Evolutionary conservation across 2,329 filamentous ascomycete genomes (phyloP).

Genomic region (Rhinocladiella mackenziei): DNA sequence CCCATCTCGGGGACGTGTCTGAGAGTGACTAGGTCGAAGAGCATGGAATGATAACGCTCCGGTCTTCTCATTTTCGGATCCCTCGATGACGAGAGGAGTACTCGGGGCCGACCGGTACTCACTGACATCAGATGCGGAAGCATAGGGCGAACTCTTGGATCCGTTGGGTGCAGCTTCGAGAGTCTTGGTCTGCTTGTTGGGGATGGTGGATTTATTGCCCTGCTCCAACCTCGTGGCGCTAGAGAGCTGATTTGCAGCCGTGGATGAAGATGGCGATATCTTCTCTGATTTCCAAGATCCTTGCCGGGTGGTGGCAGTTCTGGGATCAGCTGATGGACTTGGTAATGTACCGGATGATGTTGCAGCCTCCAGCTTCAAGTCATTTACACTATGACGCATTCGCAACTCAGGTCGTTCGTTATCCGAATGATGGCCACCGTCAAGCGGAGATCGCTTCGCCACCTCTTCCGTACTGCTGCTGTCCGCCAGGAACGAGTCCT

Average conservation of each 20-base stretch:
- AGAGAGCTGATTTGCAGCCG: neutral
- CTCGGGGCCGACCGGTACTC: slow-evolving; percentile 45
- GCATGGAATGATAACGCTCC: slow-evolving; percentile 9
- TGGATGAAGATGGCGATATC: slow-evolving; percentile 10
- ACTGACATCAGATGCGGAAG: slow-evolving; percentile 37
- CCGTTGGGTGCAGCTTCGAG: slow-evolving; percentile 8
- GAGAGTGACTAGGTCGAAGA: slow-evolving; percentile 8
- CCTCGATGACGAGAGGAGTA: slow-evolving; percentile 38
- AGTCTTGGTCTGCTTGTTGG: neutral
- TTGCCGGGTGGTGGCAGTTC: slow-evolving; percentile 11
- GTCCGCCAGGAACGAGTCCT: slow-evolving; percentile 34
- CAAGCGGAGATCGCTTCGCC: slow-evolving; percentile 15
- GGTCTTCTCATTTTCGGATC: slow-evolving; percentile 27
- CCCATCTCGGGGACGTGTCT: neutral
- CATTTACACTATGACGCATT: slow-evolving; percentile 6
- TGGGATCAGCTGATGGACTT: slow-evolving; percentile 9
- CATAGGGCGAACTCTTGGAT: slow-evolving; percentile 10
- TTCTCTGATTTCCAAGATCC: slow-evolving; percentile 22
- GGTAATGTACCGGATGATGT: slow-evolving; percentile 13
- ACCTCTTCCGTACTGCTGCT: slow-evolving; percentile 32
- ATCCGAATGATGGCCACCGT: slow-evolving; percentile 20
- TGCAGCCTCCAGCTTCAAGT: slow-evolving; percentile 10
- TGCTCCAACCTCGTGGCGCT: neutral
- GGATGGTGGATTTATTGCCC: neutral
- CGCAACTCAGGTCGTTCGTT: slow-evolving; percentile 23